Conservation (phyloP, 1,284 basidiomycete genomes). For the Pisolithus thermaeus region DNA sequence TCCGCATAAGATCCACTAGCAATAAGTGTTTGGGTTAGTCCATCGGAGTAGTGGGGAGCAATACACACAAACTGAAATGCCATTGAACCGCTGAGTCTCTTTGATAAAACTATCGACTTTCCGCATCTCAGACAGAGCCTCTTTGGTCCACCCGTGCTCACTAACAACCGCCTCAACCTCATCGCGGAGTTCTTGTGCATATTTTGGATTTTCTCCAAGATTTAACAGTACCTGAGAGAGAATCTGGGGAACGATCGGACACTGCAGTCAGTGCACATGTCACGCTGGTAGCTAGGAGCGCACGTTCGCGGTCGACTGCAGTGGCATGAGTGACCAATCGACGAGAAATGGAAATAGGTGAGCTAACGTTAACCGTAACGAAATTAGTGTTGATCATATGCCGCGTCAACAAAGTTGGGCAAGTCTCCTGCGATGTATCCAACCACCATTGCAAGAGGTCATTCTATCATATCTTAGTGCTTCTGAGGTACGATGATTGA, state of each 20-base stretch:
- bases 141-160: conserved; percentile 41
- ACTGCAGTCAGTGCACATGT: background rate
- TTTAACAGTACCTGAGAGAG: conserved; percentile 33
- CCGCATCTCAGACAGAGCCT: conserved; percentile 34
- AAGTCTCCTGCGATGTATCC: too few relatives aligned
- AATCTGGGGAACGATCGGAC: conserved; percentile 4
- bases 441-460: conserved; percentile 39
- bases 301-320: conserved; percentile 14
- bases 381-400: conserved; percentile 28
- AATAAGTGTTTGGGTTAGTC: background rate
- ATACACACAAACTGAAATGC: conserved; percentile 19
- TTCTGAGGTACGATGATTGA: background rate
- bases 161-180: conserved; percentile 35
- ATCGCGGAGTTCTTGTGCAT: conserved; percentile 33
- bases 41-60: conserved; percentile 2
- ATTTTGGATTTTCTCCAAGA: conserved; percentile 35
- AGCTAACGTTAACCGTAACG: conserved; percentile 33
- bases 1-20: conserved; percentile 29
- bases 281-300: background rate
- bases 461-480: conserved; percentile 21
- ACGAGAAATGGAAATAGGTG: background rate
- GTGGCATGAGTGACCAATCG: background rate
- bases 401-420: too few relatives aligned
- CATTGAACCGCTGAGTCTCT: conserved; percentile 34
- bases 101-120: conserved; percentile 45